phyloP scores from a whole-genome alignment of 345 rosid species.

The Sonneratia alba region DNA sequence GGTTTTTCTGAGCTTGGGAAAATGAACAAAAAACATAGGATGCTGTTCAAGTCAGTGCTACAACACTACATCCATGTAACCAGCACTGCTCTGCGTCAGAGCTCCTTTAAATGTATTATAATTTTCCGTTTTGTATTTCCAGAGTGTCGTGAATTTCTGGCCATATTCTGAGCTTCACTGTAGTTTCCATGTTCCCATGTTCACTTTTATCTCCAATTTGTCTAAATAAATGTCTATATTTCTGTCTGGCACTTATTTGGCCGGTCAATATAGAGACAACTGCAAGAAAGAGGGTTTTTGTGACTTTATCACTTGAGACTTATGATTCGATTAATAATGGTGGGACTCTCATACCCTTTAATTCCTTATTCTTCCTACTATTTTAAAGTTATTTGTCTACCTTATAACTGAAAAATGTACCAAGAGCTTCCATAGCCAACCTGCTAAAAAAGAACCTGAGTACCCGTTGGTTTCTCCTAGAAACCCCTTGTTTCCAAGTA shows the following conservation, averaged over 20 bases:
- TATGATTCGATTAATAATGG: no score
- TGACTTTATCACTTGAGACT: no score
- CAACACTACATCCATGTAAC: constrained; percentile 26
- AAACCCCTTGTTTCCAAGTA: no score
- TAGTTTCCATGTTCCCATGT: background rate
- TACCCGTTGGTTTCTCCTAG: no score
- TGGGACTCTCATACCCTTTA: no score
- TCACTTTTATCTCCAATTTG: background rate
- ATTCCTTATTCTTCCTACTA: no score
- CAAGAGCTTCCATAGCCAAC: no score
- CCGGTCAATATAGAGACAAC: background rate
- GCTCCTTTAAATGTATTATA: background rate
- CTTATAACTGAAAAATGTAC: background rate
- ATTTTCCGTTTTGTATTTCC: background rate
- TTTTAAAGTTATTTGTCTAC: no score
- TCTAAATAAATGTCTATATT: background rate
- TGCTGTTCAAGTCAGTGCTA: constrained; percentile 41
- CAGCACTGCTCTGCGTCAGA: constrained; percentile 32
- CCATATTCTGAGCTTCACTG: background rate
- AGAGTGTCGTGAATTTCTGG: background rate
- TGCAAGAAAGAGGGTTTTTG: no score
- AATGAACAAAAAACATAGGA: constrained; percentile 28
- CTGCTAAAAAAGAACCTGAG: no score
- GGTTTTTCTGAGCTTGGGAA: constrained; percentile 11
- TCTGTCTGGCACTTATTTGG: background rate